These are phyloP conservation scores for Brassica cretica DNA, from an alignment of 345 rosid genomes.

Conservation along the genomic window DNA sequence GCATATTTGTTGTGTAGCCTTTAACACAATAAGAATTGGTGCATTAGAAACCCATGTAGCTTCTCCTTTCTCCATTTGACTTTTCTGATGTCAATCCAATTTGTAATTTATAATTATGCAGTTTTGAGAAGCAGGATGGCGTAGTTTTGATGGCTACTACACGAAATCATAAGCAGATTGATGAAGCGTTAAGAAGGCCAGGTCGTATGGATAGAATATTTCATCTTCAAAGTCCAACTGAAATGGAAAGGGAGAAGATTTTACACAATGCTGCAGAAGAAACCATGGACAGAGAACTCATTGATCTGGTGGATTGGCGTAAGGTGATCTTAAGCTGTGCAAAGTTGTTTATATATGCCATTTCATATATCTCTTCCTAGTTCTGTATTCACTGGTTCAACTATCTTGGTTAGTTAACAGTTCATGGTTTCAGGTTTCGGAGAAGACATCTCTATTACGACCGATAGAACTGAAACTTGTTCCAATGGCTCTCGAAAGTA, in stretches of 20 bases:
- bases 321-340: constrained; percentile 52
- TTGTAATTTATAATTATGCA: constrained; percentile 37
- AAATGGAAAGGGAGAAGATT: constrained; percentile 87
- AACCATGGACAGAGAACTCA: constrained; percentile 79
- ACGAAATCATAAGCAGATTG: constrained; percentile 83
- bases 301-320: constrained; percentile 83
- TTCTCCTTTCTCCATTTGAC: constrained; percentile 20
- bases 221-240: constrained; percentile 87
- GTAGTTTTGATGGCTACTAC: constrained; percentile 99
- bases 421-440: constrained; percentile 68
- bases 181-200: constrained; percentile 87
- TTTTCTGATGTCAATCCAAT: constrained; percentile 9
- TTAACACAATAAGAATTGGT: constrained; percentile 4
- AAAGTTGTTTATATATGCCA: constrained; percentile 3
- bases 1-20: not conserved
- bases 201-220: constrained; percentile 97
- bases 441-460: constrained; percentile 81
- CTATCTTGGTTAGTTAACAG: constrained; percentile 32
- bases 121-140: constrained; percentile 97
- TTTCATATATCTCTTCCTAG: constrained; percentile 20
- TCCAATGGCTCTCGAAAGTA: constrained; percentile 88
- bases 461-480: constrained; percentile 89
- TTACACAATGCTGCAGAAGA: constrained; percentile 72
- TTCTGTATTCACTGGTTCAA: constrained; percentile 18
- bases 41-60: constrained; percentile 8